phyloP scores from a whole-genome alignment of 2,329 filamentous ascomycete genomes.

The Talaromyces rugulosus region DNA sequence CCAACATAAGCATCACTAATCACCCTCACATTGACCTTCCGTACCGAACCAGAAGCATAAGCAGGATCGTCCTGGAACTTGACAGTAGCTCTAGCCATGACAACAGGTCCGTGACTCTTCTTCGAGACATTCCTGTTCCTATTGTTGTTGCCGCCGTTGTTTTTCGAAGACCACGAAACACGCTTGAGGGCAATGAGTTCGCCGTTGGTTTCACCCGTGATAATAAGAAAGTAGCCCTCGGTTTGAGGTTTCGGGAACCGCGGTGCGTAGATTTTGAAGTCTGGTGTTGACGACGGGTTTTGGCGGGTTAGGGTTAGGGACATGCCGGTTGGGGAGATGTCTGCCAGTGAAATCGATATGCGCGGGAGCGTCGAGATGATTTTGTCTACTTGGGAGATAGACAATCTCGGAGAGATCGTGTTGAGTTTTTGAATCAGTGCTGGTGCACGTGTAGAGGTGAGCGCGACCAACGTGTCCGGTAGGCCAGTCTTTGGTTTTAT shows the following conservation, averaged over 20 bases:
- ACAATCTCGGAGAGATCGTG: not conserved
- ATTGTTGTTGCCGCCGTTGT: constrained; percentile 11
- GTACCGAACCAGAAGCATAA: constrained; percentile 37
- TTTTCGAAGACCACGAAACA: constrained; percentile 62
- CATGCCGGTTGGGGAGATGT: constrained; percentile 60
- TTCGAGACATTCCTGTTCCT: constrained; percentile 1
- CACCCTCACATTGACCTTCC: constrained; percentile 65
- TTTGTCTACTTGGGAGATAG: constrained; percentile 17
- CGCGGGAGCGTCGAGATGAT: constrained; percentile 67
- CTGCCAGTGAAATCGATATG: constrained; percentile 58
- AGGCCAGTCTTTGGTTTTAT: constrained; percentile 18
- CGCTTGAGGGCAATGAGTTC: constrained; percentile 85
- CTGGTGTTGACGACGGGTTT: constrained; percentile 62
- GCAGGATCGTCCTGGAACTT: constrained; percentile 29
- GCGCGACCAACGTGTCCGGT: constrained; percentile 26
- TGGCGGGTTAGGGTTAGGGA: constrained; percentile 56
- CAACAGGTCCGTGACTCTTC: not conserved
- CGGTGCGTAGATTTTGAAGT: constrained; percentile 78
- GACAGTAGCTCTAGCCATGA: constrained; percentile 25
- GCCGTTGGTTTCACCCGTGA: constrained; percentile 56
- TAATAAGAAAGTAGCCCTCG: constrained; percentile 85
- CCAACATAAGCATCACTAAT: constrained; percentile 86
- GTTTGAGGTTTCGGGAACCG: constrained; percentile 90
- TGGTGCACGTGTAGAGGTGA: constrained; percentile 27
- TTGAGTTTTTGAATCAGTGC: constrained; percentile 32